Base-by-base conservation (phyloP, 768 basidiomycete species). In the Kwoniella dejecticola region DNA sequence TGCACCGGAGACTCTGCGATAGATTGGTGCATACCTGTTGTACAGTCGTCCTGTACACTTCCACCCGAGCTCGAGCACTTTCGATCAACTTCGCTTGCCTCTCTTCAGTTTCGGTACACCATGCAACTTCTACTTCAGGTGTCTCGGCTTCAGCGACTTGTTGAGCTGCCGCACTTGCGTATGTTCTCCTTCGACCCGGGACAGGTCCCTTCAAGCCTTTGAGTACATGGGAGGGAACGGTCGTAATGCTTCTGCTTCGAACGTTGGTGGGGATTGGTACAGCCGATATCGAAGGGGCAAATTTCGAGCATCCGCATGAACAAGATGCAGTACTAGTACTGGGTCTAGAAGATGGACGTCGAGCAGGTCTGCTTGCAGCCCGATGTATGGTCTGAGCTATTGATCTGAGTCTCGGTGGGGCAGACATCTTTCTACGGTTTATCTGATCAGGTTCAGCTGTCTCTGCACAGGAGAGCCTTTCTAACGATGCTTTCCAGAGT, bases 51-150 rank as follows among this genome's bases (percentile, higher is more conserved):
- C 44, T 48, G 33, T 57, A 66, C 5, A 23, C 2, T 19, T 62
- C 60, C 33, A 66, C 58, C 36, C 52, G 62, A 1, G 42, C 46
- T 41, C 23, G 19, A 26, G 60, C 54, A 33, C 60, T 57, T 33
- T 61, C 60, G 3, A 66, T 31, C 50, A 66, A 42, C 27, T 66
- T 66, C 4, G 55, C 52, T 23, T 66, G 59, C 33, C 40, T 48
- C 26, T 50, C 55, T 31, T 62, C 64, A 2, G 27, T 62, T 40
- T 54, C 58, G 6, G 58, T 65, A 41, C 52, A 54, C 59, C 54
- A 60, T 56, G 42, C 52, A 17, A 53, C n/a, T n/a, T 36, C 7
- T 15, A 36, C 33, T 36, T 36, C 33, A 36, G 33, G 26, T 6
- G 12, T 24, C 27, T 48, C 47, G 7, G n/a, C 19, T 24, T 41